These are phyloP conservation scores for Polyplosphaeria fusca DNA, from an alignment of 495 filamentous ascomycete species.

Conservation along the genomic window DNA sequence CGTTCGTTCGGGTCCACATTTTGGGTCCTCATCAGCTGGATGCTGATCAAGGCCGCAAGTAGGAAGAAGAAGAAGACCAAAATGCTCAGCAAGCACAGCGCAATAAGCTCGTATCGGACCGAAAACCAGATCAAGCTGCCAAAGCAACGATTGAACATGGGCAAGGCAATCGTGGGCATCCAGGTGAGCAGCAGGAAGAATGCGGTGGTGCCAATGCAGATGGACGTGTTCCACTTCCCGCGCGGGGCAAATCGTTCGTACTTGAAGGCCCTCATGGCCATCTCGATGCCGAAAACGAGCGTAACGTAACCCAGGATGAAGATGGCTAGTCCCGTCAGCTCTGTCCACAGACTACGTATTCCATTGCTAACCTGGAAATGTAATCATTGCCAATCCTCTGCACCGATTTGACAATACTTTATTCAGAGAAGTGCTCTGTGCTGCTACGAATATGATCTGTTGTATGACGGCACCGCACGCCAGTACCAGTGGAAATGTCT, in stretches of 20 bases:
- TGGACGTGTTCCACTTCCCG: slow-evolving; percentile 29
- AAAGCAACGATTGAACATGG: slow-evolving; percentile 27
- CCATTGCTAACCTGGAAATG: slow-evolving; percentile 29
- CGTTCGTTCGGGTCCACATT: slow-evolving; percentile 35
- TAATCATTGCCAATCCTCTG: slow-evolving; percentile 27
- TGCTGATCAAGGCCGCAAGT: slow-evolving; percentile 29
- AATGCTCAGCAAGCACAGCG: slow-evolving; percentile 20
- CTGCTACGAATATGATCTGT: slow-evolving; percentile 33
- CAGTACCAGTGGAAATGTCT: slow-evolving; percentile 35
- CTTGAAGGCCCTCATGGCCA: slow-evolving; percentile 22
- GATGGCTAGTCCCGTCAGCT: slow-evolving; percentile 20
- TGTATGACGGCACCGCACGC: slow-evolving; percentile 33
- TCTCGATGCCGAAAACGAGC: slow-evolving; percentile 34
- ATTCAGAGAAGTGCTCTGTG: slow-evolving; percentile 33
- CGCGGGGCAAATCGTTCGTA: slow-evolving; percentile 31
- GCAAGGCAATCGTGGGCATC: slow-evolving; percentile 30
- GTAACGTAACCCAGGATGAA: slow-evolving; percentile 32
- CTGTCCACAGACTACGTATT: background rate
- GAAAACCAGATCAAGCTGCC: slow-evolving; percentile 32
- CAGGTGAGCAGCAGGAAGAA: slow-evolving; percentile 28
- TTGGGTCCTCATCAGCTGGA: slow-evolving; percentile 31
- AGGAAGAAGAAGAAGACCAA: slow-evolving; percentile 22
- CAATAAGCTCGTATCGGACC: slow-evolving; percentile 27
- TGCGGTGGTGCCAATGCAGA: slow-evolving; percentile 25
- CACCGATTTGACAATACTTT: slow-evolving; percentile 29